Percentiles rank a stretch among this genome's conserved stretches.
phyloP scores from a whole-genome alignment of 257 asterid genomes.

The Solanum bukasovii region DNA sequence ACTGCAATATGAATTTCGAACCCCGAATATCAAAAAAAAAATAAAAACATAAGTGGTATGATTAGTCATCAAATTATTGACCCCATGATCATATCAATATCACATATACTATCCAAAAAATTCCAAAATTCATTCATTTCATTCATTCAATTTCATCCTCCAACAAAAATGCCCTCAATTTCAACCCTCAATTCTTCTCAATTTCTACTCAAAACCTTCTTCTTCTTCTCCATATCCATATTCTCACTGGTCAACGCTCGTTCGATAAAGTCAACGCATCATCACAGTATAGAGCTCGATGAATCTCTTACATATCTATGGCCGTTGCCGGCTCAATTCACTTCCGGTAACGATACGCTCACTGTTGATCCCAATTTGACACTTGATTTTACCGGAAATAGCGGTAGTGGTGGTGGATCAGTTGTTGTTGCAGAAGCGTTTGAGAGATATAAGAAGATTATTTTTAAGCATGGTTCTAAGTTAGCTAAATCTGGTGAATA shows the following conservation, averaged over 20 bases:
- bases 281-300: slow-evolving; percentile 11
- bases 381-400: slow-evolving; percentile 41
- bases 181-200: not conserved
- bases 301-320: slow-evolving; percentile 51
- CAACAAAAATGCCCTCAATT: not conserved
- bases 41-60: not conserved
- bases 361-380: slow-evolving; percentile 65
- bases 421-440: slow-evolving; percentile 41
- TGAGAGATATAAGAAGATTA: slow-evolving; percentile 48
- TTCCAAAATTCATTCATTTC: not conserved
- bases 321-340: slow-evolving; percentile 73
- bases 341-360: slow-evolving; percentile 68
- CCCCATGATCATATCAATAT: not conserved
- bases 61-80: not conserved
- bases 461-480: slow-evolving; percentile 39
- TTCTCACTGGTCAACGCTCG: slow-evolving; percentile 22
- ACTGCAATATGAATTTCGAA: no score
- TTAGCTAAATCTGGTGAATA: slow-evolving; percentile 13
- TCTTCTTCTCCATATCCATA: not conserved
- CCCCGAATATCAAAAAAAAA: no score
- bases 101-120: not conserved
- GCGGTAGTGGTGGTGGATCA: slow-evolving; percentile 21
- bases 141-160: not conserved
- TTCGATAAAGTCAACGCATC: slow-evolving; percentile 20
- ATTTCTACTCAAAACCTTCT: not conserved